Base-by-base conservation (phyloP, 2,329 filamentous ascomycete species). In the Chaetomiaceae sp. region DNA sequence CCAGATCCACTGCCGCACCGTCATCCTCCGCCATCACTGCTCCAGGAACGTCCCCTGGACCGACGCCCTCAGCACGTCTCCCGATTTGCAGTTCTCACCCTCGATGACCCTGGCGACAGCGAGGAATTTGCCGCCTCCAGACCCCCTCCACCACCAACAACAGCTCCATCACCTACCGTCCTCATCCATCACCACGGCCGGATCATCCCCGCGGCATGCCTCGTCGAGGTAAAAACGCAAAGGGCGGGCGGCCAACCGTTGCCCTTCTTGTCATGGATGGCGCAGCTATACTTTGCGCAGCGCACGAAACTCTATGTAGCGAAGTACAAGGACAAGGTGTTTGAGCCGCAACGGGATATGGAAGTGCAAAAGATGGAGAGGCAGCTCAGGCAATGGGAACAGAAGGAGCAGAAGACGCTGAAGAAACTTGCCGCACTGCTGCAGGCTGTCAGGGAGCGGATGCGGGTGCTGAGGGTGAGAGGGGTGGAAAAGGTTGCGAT, bases 211-310 rank as follows among this genome's bases (percentile, higher is more conserved):
- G n/a, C 46, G 1, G 5, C 10, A 5, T 52, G 52, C 24, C 49
- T 55, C 10, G 14, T 58, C 15, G 56, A 58, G 24, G 24, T 58
- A 26, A 58, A 58, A 22, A 58, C 56, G 2, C 47, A 43, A n/a
- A 45, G 45, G 4, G 36, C 27, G 5, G 8, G 17, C 10, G n/a
- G n/a, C n/a, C n/a, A n/a, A n/a, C n/a, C n/a, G n/a, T n/a, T n/a
- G n/a, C n/a, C n/a, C n/a, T n/a, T n/a, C n/a, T n/a, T n/a, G n/a
- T n/a, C n/a, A n/a, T n/a, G n/a, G 33, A 39, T 15, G 30, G 46
- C 47, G 3, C 57, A 58, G 46, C 45, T 59, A 3, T 59, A 57
- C 41, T 58, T 59, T n/a, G 27, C 38, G 11, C 51, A 52, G 6
- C 37, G 49, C 1, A 34, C 3, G 4, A 36, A 50, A 26, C 44